A percentile compares a stretch with the other conserved stretches of the same genome.
phyloP scores from a whole-genome alignment of 148 eudicot genomes.

The Nyssa sinensis region DNA sequence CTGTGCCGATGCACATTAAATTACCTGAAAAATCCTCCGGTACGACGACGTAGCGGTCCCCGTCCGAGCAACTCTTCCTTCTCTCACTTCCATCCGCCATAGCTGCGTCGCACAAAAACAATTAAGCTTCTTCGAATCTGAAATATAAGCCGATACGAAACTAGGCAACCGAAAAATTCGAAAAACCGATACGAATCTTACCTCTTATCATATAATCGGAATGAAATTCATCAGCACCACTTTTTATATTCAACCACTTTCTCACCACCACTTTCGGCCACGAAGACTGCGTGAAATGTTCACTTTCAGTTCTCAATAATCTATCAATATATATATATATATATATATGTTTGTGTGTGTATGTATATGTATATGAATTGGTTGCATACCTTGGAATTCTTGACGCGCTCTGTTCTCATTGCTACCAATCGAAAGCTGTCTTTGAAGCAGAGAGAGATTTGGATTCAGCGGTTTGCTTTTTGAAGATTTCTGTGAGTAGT shows the following conservation, averaged over 20 bases:
- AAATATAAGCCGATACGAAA: neutral
- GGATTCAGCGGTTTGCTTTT: constrained; percentile 7
- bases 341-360: neutral
- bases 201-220: constrained; percentile 46
- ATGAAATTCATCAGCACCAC: constrained; percentile 39
- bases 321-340: neutral
- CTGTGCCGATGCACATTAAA: neutral
- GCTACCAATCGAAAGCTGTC: constrained; percentile 1
- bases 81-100: constrained; percentile 27
- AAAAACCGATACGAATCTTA: constrained; percentile 15
- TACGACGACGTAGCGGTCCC: constrained; percentile 42
- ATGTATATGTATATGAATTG: neutral
- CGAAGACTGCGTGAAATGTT: constrained; percentile 28
- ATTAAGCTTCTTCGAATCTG: neutral
- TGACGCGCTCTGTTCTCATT: constrained; percentile 37
- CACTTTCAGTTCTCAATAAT: neutral
- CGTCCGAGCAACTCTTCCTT: constrained; percentile 59
- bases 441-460: constrained; percentile 5
- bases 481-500: neutral
- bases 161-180: too few species aligned
- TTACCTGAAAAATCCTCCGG: constrained; percentile 62
- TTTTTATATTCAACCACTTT: constrained; percentile 58
- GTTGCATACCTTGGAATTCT: constrained; percentile 30
- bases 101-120: constrained; percentile 12
- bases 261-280: constrained; percentile 42